A percentile compares a stretch with the other conserved stretches of the same genome.
These are phyloP conservation scores for Emericellopsis cladophorae DNA, from an alignment of 2,329 filamentous ascomycete species.

Conservation along the genomic window DNA sequence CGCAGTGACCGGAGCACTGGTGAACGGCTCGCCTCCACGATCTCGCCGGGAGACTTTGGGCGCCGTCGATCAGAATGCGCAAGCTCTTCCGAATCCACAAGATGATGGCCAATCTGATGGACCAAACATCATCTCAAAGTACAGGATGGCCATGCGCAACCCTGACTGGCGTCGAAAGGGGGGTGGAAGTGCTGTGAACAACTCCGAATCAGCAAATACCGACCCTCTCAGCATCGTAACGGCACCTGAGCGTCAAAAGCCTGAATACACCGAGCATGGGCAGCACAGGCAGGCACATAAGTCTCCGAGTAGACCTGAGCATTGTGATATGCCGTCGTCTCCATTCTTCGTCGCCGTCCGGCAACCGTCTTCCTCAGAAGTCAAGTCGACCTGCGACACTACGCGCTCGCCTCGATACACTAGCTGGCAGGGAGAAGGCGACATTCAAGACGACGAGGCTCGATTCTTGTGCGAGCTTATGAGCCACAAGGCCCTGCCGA, in stretches of 20 bases:
- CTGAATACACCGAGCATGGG: neutral
- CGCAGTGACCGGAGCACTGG: no score
- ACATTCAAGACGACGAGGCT: neutral
- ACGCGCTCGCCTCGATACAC: neutral
- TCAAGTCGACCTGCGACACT: neutral
- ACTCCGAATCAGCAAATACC: neutral
- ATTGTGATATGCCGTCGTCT: neutral
- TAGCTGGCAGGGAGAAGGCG: neutral
- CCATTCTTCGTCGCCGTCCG: neutral
- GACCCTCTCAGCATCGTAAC: neutral
- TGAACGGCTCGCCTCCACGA: no score
- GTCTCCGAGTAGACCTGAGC: no score
- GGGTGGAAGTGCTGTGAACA: neutral
- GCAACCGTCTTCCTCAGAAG: neutral
- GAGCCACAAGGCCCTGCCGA: neutral
- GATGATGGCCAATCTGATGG: neutral
- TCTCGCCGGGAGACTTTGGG: no score
- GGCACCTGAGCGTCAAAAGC: neutral
- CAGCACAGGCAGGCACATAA: no score
- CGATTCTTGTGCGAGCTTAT: neutral
- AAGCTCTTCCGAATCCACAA: neutral
- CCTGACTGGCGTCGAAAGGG: slow-evolving; percentile 18
- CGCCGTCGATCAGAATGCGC: no score
- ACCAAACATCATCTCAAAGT: slow-evolving; percentile 7
- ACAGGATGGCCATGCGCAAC: slow-evolving; percentile 19